Evolutionary conservation across 2,329 filamentous ascomycete species (phyloP), one percentile per base, ranked within the genome.

Genomic region (Knoxdaviesia proteae): DNA sequence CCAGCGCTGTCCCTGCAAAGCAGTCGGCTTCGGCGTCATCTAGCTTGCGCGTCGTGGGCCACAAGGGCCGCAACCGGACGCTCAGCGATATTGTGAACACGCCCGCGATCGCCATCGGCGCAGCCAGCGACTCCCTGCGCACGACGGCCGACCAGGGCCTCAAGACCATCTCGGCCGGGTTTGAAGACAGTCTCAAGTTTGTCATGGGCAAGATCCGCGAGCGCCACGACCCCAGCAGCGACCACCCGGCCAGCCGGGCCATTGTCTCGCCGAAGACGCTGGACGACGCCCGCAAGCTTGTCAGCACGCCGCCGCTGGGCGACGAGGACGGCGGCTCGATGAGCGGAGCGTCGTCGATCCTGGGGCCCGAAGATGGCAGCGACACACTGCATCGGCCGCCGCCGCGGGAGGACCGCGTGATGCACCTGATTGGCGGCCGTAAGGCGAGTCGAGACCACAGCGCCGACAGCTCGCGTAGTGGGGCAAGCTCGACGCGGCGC

Each of bases 141-240:
- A 86, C 72, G 50, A 87, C 84, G 1, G 90, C 90, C 7, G 90
- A 98, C 53, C 86, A 94, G 56, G 74, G 87, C 1, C 67, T 96
- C 48, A 93, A 94, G 54, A 92, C 78, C 34, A 94, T 98, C 49
- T 83, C 88, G 47, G 87, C 72, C 53, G 92, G 84, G 40, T 65
- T 96, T 4, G 87, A 88, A 46, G 86, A 84, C 53, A 94, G 86
- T 55, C 92, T 94, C 61, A 90, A 86, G 46, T 93, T 96, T 56
- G 64, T 98, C 30, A 75, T 98, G 43, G 88, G 88, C 10, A 83
- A 86, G 50, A 67, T 94, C 20, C 84, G 81, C 47, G 86, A 94
- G 56, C 67, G 76, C 50, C 61, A 74, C 54, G 57, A 67, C 50
- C 50, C 53, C 8, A 58, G 59, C 38, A 33, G n/a, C 8, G 50